phyloP scores from a whole-genome alignment of 306 rosid genomes.

The Quercus engelmannii region DNA sequence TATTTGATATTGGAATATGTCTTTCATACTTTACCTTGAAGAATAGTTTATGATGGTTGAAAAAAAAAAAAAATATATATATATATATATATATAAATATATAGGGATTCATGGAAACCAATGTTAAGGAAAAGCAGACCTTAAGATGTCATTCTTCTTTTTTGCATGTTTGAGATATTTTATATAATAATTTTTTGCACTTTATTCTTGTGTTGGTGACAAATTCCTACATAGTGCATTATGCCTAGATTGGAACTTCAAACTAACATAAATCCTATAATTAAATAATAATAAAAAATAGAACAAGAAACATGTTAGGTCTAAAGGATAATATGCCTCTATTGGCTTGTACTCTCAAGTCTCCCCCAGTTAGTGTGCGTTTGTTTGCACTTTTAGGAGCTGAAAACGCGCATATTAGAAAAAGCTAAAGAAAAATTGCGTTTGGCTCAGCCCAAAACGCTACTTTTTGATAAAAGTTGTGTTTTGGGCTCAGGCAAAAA shows the following conservation, averaged over 20 bases:
- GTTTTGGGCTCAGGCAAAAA: no score
- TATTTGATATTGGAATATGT: background rate
- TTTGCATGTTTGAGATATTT: slow-evolving; percentile 26
- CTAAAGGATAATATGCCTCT: no score
- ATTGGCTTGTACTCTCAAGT: no score
- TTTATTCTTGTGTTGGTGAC: slow-evolving; percentile 28
- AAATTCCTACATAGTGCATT: slow-evolving; percentile 20
- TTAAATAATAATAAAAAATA: no score
- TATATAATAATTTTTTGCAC: slow-evolving; percentile 32
- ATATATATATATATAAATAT: background rate
- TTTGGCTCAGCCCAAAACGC: no score
- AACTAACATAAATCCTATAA: background rate
- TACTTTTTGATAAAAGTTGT: no score
- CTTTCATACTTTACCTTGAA: background rate
- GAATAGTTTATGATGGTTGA: background rate
- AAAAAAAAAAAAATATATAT: background rate
- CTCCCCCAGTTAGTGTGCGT: no score
- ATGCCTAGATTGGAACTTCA: background rate
- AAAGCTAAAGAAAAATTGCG: no score
- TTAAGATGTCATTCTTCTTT: slow-evolving; percentile 25
- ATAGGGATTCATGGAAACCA: background rate
- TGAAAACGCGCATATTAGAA: no score
- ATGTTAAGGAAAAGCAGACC: slow-evolving; percentile 17
- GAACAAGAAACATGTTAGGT: no score
- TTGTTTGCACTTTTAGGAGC: no score